Base-by-base conservation (phyloP, 306 rosid species). In the Cicer judaicum region DNA sequence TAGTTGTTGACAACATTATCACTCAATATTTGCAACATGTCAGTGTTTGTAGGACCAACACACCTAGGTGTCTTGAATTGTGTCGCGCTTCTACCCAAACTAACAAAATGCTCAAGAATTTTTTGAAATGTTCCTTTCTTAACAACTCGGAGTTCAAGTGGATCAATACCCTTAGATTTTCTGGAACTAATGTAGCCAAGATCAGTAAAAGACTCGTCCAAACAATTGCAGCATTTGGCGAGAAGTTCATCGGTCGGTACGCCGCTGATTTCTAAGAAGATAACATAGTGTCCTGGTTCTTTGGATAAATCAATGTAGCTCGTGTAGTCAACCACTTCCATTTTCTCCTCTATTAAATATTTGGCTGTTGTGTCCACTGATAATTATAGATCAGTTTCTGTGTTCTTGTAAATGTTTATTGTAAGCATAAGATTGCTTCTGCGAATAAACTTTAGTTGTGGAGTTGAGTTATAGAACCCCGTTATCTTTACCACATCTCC, bases 31-130 rank as follows among this genome's bases (percentile, higher is more conserved):
- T 90, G 89, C 84, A 91, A 76, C 74, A 94, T 88, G 74, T 4
- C 36, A n/a, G 11, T 62, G 76, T 94, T 90, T 2, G 78, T 61
- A 11, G 84, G 83, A 8, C 86, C 86, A 18, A 92, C 88, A 80
- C 88, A 88, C 39, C 98, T 83, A 24, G 97, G 96, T 13, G 94
- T 85, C 88, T 93, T 93, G 80, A 83, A 91, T 82, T 91, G 98
- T 64, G 85, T 89, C 18, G 82, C 88, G 40, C 92, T 87, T 9
- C 78, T 72, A 18, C 97, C 99, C 64, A 76, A 78, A 18, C 71
- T 86, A 19, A 92, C 75, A 82, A 16, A 89, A 76, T 92, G 90
- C 7, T 88, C 87, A 5, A 91, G 87, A 63, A 94, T 81, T 81
- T 85, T 89, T 55, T 78, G 91, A 68, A 94, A 91, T 18, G 97